A percentile compares a stretch with the other conserved stretches of the same genome.
phyloP scores from a whole-genome alignment of 805 yeast species.

The Candida piceae region DNA sequence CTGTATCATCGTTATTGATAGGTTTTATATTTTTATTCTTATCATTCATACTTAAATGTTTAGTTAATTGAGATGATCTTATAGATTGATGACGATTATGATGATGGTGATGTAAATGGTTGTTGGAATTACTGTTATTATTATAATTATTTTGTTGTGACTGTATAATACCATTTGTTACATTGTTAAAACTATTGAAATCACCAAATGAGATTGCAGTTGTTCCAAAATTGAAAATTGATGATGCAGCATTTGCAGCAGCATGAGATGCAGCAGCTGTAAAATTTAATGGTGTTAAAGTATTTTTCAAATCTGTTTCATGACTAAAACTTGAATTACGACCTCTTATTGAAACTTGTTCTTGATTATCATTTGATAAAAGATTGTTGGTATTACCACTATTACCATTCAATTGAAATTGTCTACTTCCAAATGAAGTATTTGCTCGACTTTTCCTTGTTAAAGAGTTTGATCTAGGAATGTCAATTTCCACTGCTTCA shows the following conservation, averaged over 20 bases:
- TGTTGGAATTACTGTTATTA: not conserved
- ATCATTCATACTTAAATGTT: not conserved
- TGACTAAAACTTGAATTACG: not conserved
- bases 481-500: constrained; percentile 70
- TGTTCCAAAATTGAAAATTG: constrained; percentile 26
- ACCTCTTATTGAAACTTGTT: not conserved
- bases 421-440: constrained; percentile 12
- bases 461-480: constrained; percentile 23
- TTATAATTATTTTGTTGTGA: constrained; percentile 2
- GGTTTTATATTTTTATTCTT: too few species aligned
- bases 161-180: constrained; percentile 5
- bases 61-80: not conserved
- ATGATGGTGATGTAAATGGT: not conserved
- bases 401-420: constrained; percentile 6
- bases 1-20: not conserved
- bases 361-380: not conserved
- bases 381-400: not conserved
- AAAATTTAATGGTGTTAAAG: constrained; percentile 18
- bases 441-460: constrained; percentile 23
- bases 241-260: constrained; percentile 26
- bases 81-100: not conserved
- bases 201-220: constrained; percentile 12
- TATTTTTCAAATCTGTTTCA: constrained; percentile 11
- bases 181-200: constrained; percentile 5
- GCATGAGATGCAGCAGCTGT: constrained; percentile 25